These are phyloP conservation scores for Cicer judaicum DNA, from an alignment of 306 rosid genomes.

Conservation along the genomic window DNA sequence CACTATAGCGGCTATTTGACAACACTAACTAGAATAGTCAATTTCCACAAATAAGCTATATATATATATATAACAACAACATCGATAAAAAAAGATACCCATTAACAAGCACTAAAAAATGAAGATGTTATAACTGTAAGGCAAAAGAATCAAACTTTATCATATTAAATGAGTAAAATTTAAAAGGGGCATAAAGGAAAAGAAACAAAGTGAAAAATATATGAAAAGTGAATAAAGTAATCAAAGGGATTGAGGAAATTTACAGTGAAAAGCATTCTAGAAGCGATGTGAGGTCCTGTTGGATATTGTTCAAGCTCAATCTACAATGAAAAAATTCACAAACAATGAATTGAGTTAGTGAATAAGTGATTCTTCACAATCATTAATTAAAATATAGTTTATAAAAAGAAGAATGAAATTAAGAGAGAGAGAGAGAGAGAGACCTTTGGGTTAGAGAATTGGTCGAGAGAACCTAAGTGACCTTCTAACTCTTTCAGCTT, in stretches of 20 bases:
- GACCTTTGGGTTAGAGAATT: conserved; percentile 83
- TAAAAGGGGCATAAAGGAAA: neutral
- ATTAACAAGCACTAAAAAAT: neutral
- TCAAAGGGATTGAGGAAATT: neutral
- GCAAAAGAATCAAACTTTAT: conserved; percentile 42
- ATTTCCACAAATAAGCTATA: neutral
- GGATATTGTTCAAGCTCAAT: conserved; percentile 91
- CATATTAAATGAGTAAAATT: conserved; percentile 1
- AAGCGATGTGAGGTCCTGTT: conserved; percentile 95
- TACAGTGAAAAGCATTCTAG: conserved; percentile 90
- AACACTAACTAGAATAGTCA: neutral
- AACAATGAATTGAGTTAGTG: conserved; percentile 9
- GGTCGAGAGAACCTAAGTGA: conserved; percentile 71
- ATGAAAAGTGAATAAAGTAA: conserved; percentile 6
- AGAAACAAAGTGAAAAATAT: conserved; percentile 4
- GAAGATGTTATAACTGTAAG: conserved; percentile 1
- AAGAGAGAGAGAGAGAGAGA: conserved; percentile 28
- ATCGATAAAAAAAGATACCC: neutral
- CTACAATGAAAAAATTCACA: conserved; percentile 44
- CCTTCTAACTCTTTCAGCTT: conserved; percentile 92
- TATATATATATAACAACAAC: too few relatives aligned
- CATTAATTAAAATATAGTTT: neutral
- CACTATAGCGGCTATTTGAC: too few relatives aligned
- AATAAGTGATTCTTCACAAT: neutral
- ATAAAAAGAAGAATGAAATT: neutral